Evolutionary conservation across 805 yeast genomes (phyloP), one percentile per base, ranked within the genome.

Genomic region (Pichia cabralensis): DNA sequence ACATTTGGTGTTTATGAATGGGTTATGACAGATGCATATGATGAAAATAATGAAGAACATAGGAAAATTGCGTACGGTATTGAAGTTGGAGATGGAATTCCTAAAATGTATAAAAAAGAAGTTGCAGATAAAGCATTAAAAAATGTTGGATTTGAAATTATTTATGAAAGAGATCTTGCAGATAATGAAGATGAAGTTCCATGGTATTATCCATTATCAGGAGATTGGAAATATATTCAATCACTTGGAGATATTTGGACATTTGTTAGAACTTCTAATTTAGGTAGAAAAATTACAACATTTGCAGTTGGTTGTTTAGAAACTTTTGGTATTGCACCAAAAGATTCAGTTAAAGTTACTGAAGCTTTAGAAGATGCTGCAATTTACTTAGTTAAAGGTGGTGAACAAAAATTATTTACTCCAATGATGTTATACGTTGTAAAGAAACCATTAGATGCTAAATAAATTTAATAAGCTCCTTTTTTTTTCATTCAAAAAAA

Each of bases 21-120:
- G 98, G 97, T 92, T 45, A 82, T 92, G 95, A 92, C 97, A 42
- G 95, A 86, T 52, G 69, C 65, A 32, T 92, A 85, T 58, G 97
- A 92, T 57, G 94, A 82, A 63, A 62, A 61, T 39, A 85, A 84
- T 61, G 74, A 76, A 49, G 88, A 76, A 60, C 98, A 92, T 65
- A 82, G 96, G 63, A 80, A 80, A 56, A 83, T 92, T 45, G 92
- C 95, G 22, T 89, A 89, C 62, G 97, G 96, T 58, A 92, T 92
- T 48, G 98, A 92, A 67, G 73, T 89, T 43, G 98, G 98, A 56
- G 96, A 92, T 58, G 98, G 98, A 65, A 92, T 92, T 50, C 97
- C 98, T 56, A 86, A 89, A 67, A 92, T 92, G 98, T 85, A 72
- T 72, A 61, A 67, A 50, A 74, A 76, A 43, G 72, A 76, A 44